Evolutionary conservation across 208 protist species (phyloP).

Genomic region (Entamoeba moshkovskii): DNA sequence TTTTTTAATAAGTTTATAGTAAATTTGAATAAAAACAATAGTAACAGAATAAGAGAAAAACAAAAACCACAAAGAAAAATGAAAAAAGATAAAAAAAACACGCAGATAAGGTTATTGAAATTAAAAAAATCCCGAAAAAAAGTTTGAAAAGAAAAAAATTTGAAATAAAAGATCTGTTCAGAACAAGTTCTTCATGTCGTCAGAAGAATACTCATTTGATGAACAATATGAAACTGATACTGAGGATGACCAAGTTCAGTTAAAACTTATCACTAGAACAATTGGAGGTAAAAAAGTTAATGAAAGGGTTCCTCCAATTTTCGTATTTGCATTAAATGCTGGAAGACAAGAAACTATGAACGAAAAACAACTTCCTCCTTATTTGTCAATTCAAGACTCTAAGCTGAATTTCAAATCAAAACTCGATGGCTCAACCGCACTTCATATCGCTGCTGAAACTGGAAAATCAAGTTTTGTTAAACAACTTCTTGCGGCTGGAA

Average conservation of each 20-base stretch:
- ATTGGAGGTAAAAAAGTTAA: background rate
- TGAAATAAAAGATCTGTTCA: too few species aligned
- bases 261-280: background rate
- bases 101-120: too few species aligned
- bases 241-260: background rate
- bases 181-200: background rate
- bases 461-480: background rate
- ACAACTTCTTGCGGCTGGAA: background rate
- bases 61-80: too few species aligned
- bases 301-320: background rate
- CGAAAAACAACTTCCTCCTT: background rate
- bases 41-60: too few species aligned
- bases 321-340: background rate
- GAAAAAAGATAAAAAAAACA: too few species aligned
- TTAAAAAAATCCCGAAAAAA: too few species aligned
- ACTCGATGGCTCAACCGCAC: background rate
- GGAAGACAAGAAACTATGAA: background rate
- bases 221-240: background rate
- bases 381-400: background rate
- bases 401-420: background rate
- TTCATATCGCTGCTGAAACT: background rate
- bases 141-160: too few species aligned
- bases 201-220: background rate
- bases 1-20: too few species aligned
- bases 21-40: too few species aligned